A percentile compares a stretch with the other conserved stretches of the same genome.
phyloP scores from a whole-genome alignment of 2,329 filamentous ascomycete genomes.

The Trichoderma gracile region DNA sequence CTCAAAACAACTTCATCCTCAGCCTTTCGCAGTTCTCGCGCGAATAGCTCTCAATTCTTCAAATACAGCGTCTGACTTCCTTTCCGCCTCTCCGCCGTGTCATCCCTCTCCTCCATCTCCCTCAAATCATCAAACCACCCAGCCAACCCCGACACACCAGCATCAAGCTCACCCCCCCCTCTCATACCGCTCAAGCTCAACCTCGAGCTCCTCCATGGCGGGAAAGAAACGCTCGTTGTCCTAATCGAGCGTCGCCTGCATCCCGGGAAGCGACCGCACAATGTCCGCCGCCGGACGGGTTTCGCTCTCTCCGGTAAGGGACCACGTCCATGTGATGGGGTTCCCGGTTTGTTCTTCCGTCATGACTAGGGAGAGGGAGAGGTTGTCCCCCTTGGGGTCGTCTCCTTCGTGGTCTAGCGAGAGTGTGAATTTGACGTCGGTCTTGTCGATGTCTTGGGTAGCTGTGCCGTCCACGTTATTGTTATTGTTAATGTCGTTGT shows the following conservation, averaged over 20 bases:
- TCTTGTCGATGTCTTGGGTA: slow-evolving; percentile 35
- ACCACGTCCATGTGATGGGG: slow-evolving; percentile 38
- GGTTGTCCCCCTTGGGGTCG: not conserved
- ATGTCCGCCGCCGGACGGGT: slow-evolving; percentile 30
- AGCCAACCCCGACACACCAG: too few relatives aligned
- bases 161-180: too few relatives aligned
- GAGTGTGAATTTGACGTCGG: slow-evolving; percentile 38
- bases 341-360: slow-evolving; percentile 26
- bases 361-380: slow-evolving; percentile 32
- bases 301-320: slow-evolving; percentile 27
- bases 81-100: too few relatives aligned
- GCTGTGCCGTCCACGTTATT: slow-evolving; percentile 34
- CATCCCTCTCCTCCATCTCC: too few relatives aligned
- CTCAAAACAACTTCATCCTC: too few relatives aligned
- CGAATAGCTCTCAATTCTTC: too few relatives aligned
- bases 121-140: too few relatives aligned
- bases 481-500: not conserved
- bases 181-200: too few relatives aligned
- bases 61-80: too few relatives aligned
- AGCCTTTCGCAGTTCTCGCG: too few relatives aligned
- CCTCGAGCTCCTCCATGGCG: too few relatives aligned
- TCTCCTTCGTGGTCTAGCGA: slow-evolving; percentile 32
- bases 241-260: slow-evolving; percentile 29
- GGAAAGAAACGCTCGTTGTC: not conserved
- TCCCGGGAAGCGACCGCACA: slow-evolving; percentile 28